phyloP scores from a whole-genome alignment of 768 basidiomycete species.

The Leccinum truebloodii region DNA sequence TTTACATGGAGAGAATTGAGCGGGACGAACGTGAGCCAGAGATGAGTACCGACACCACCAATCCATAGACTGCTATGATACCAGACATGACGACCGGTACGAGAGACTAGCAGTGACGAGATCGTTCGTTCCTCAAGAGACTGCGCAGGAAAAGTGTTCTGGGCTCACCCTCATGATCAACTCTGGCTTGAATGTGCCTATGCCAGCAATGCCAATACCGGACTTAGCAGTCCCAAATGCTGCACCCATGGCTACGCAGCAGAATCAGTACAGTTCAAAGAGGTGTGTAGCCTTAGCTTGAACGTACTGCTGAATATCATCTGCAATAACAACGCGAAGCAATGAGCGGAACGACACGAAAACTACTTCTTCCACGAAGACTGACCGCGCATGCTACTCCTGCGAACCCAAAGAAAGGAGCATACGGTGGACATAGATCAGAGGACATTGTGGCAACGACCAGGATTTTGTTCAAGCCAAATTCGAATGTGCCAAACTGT shows the following conservation, averaged over 20 bases:
- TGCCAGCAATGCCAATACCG: slow-evolving; percentile 94
- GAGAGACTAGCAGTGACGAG: slow-evolving; percentile 58
- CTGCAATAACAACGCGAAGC: slow-evolving; percentile 41
- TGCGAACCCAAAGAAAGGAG: slow-evolving; percentile 97
- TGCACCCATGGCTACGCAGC: slow-evolving; percentile 76
- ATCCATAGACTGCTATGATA: slow-evolving; percentile 96
- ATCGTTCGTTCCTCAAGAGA: slow-evolving; percentile 1
- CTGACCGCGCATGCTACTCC: slow-evolving; percentile 93
- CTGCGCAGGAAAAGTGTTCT: background rate
- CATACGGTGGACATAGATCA: slow-evolving; percentile 82
- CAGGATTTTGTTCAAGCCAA: background rate
- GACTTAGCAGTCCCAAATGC: slow-evolving; percentile 96
- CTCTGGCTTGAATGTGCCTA: slow-evolving; percentile 93
- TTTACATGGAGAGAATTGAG: background rate
- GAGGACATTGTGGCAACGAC: slow-evolving; percentile 44
- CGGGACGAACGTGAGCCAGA: slow-evolving; percentile 57
- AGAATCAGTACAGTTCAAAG: slow-evolving; percentile 12
- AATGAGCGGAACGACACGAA: slow-evolving; percentile 12
- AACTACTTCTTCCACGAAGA: slow-evolving; percentile 5
- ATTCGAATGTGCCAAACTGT: background rate
- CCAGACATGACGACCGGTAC: slow-evolving; percentile 99
- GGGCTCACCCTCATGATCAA: slow-evolving; percentile 90
- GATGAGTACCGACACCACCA: slow-evolving; percentile 94
- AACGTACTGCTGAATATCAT: slow-evolving; percentile 95
- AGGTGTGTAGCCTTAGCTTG: background rate